Conservation (phyloP, 2,329 filamentous ascomycete species). For the Nemania bipapillata region DNA sequence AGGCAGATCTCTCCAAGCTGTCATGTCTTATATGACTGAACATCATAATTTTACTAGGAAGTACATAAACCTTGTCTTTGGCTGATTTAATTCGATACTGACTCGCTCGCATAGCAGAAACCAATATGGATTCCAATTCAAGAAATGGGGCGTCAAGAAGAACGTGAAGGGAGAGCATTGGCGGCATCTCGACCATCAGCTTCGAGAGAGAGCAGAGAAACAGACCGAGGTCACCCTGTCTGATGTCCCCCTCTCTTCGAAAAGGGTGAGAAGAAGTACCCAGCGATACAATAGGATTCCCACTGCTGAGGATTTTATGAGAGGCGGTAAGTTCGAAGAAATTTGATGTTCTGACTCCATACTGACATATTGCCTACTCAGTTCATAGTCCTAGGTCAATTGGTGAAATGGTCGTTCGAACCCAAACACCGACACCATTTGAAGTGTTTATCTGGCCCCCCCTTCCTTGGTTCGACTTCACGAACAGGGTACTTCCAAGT, state of each 20-base stretch:
- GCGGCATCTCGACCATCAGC: conserved; percentile 1
- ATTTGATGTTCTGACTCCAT: neutral
- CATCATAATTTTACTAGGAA: conserved; percentile 20
- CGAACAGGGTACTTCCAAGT: conserved; percentile 10
- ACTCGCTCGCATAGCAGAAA: neutral
- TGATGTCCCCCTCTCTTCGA: neutral
- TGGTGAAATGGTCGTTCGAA: neutral
- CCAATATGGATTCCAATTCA: conserved; percentile 28
- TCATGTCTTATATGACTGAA: conserved; percentile 13
- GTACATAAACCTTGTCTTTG: neutral
- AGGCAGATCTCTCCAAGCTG: neutral
- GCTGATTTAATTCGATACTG: neutral
- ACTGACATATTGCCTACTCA: neutral
- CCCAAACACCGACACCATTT: neutral
- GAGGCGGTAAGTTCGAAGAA: neutral
- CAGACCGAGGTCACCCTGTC: conserved; percentile 9
- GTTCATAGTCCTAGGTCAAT: conserved; percentile 7
- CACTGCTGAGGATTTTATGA: conserved; percentile 20
- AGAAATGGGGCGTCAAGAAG: conserved; percentile 32
- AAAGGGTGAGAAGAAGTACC: conserved; percentile 1
- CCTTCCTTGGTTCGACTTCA: conserved; percentile 29
- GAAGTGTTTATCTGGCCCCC: neutral
- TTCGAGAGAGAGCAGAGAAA: conserved; percentile 11
- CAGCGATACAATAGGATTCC: conserved; percentile 22
- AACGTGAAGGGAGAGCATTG: conserved; percentile 7